Evolutionary conservation across 306 rosid species (phyloP).

Genomic region (Mucuna pruriens): DNA sequence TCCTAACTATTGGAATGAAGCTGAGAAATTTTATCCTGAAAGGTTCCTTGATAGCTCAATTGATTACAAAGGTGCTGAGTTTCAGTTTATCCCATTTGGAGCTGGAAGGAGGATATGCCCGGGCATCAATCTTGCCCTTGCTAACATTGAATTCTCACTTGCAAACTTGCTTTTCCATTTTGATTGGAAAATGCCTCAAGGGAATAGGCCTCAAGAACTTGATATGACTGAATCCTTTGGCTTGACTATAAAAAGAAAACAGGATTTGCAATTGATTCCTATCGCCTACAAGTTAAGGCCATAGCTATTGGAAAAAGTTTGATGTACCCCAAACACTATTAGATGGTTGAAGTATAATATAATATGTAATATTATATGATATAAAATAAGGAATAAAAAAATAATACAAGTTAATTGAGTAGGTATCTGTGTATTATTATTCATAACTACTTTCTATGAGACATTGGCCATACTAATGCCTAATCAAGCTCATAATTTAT

Average conservation of each 20-base stretch:
- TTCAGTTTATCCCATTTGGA: slow-evolving; percentile 29
- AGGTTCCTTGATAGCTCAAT: slow-evolving; percentile 28
- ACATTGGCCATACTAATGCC: not conserved
- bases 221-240: slow-evolving; percentile 38
- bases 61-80: slow-evolving; percentile 32
- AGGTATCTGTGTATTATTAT: no score
- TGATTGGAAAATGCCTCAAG: slow-evolving; percentile 31
- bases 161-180: slow-evolving; percentile 37
- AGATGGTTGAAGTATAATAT: no score
- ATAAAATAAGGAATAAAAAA: no score
- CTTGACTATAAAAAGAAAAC: not conserved
- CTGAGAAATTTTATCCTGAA: slow-evolving; percentile 35
- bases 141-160: slow-evolving; percentile 7
- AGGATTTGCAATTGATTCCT: slow-evolving; percentile 35
- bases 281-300: not conserved
- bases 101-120: slow-evolving; percentile 36
- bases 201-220: slow-evolving; percentile 17
- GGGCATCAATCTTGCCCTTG: slow-evolving; percentile 15
- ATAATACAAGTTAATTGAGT: no score
- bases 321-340: no score
- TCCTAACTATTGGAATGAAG: slow-evolving; percentile 32
- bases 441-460: not conserved
- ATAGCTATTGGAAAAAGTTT: not conserved
- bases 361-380: no score
- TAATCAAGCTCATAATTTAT: not conserved